These are phyloP conservation scores for Leccinum discolor DNA, from an alignment of 1,284 basidiomycete genomes.

Conservation along the genomic window DNA sequence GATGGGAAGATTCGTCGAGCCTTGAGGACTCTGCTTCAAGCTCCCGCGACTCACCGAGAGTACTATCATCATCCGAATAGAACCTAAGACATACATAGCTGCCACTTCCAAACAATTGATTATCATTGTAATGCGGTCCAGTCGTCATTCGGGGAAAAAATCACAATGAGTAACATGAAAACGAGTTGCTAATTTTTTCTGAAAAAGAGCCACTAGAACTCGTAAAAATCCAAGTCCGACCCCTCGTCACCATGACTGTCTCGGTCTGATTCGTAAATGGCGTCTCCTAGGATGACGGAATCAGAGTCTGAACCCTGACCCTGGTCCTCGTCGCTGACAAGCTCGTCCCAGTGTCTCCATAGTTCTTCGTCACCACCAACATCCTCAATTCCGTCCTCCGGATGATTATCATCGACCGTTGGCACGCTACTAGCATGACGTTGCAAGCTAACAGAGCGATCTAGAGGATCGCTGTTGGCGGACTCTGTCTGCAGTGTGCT, in stretches of 20 bases:
- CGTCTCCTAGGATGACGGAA: neutral
- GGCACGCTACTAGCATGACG: neutral
- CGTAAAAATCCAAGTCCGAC: neutral
- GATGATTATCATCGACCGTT: neutral
- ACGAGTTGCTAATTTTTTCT: too few relatives aligned
- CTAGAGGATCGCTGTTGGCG: neutral
- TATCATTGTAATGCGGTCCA: too few relatives aligned
- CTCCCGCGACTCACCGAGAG: too few relatives aligned
- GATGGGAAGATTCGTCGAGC: too few relatives aligned
- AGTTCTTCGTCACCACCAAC: neutral
- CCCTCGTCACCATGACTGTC: neutral
- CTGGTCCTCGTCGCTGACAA: neutral
- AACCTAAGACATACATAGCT: too few relatives aligned
- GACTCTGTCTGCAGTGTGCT: neutral
- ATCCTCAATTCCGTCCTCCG: neutral
- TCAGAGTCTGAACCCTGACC: neutral
- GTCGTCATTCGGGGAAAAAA: too few relatives aligned
- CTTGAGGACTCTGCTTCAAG: too few relatives aligned
- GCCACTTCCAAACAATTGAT: too few relatives aligned
- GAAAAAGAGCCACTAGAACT: neutral
- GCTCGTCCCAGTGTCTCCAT: neutral
- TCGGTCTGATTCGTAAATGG: neutral
- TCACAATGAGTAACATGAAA: too few relatives aligned
- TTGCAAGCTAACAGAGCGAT: neutral
- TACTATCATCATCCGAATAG: too few relatives aligned